A percentile compares a stretch with the other conserved stretches of the same genome.
These are phyloP conservation scores for Amaranthus cruentus DNA, from an alignment of 148 eudicot genomes.

Conservation along the genomic window DNA sequence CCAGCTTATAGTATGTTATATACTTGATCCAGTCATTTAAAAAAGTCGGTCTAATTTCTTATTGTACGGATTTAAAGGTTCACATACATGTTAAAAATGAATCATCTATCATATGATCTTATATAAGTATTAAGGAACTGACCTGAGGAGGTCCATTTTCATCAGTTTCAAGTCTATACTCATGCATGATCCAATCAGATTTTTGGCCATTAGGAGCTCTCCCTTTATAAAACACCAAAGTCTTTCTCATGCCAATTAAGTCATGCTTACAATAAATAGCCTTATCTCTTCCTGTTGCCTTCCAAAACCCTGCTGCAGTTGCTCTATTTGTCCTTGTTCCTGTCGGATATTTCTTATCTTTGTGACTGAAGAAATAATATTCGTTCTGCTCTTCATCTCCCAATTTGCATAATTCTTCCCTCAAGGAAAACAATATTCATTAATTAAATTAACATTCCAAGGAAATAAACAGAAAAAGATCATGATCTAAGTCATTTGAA, in stretches of 20 bases:
- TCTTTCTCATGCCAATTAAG: slow-evolving; percentile 81
- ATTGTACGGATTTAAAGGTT: neutral
- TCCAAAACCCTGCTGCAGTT: slow-evolving; percentile 86
- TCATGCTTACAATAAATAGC: slow-evolving; percentile 76
- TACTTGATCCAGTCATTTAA: too few relatives aligned
- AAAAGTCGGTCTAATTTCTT: too few relatives aligned
- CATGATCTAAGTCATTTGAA: too few relatives aligned
- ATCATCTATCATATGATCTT: too few relatives aligned
- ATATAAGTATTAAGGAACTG: slow-evolving; percentile 19
- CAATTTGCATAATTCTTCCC: slow-evolving; percentile 56
- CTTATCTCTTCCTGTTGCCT: slow-evolving; percentile 85
- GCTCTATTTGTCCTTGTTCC: slow-evolving; percentile 90
- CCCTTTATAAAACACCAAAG: slow-evolving; percentile 76
- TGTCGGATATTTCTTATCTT: slow-evolving; percentile 87
- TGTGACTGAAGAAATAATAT: slow-evolving; percentile 92
- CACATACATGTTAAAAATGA: neutral
- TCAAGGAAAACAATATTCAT: neutral
- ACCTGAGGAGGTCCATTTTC: slow-evolving; percentile 81
- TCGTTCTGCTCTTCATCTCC: slow-evolving; percentile 76
- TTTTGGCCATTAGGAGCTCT: slow-evolving; percentile 87
- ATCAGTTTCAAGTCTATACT: slow-evolving; percentile 74
- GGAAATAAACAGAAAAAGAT: neutral
- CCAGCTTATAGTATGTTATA: too few relatives aligned
- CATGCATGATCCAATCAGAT: slow-evolving; percentile 90
- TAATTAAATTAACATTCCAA: neutral